Percentiles rank a stretch among this genome's conserved stretches.
phyloP scores from a whole-genome alignment of 257 asterid genomes.

The Thymus mandschuricus region DNA sequence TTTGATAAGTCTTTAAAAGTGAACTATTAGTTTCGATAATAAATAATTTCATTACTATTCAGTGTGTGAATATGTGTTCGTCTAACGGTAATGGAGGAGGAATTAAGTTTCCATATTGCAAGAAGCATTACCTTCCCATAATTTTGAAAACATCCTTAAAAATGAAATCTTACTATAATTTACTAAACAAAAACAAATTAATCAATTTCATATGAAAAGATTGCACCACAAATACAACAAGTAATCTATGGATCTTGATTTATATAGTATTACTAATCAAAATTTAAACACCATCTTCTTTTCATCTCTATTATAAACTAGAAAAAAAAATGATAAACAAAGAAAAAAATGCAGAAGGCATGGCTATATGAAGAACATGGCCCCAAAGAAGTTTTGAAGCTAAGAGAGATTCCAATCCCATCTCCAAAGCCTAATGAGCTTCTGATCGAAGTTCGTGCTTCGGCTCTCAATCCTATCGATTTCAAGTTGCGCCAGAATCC shows the following conservation, averaged over 20 bases:
- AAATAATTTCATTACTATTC: no score
- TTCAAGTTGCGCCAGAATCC: conserved; percentile 58
- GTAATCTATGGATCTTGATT: neutral
- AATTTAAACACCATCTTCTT: neutral
- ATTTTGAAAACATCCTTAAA: neutral
- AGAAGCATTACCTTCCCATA: neutral
- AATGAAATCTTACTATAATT: neutral
- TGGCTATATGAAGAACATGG: conserved; percentile 70
- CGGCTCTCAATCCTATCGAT: conserved; percentile 73
- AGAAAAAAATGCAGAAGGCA: conserved; percentile 53
- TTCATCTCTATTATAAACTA: no score
- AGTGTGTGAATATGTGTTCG: no score
- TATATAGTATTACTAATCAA: no score
- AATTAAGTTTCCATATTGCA: neutral
- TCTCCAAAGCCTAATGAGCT: conserved; percentile 49
- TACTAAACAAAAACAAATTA: neutral
- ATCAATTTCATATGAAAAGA: neutral
- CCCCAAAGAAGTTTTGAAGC: conserved; percentile 54
- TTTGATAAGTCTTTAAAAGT: no score
- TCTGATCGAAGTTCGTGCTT: conserved; percentile 56
- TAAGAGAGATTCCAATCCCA: conserved; percentile 53
- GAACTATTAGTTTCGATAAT: no score
- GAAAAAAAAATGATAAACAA: no score
- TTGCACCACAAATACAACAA: neutral
- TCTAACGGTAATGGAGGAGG: no score